Base-by-base conservation (phyloP, 1,284 basidiomycete species). In the Mycena sp. region DNA sequence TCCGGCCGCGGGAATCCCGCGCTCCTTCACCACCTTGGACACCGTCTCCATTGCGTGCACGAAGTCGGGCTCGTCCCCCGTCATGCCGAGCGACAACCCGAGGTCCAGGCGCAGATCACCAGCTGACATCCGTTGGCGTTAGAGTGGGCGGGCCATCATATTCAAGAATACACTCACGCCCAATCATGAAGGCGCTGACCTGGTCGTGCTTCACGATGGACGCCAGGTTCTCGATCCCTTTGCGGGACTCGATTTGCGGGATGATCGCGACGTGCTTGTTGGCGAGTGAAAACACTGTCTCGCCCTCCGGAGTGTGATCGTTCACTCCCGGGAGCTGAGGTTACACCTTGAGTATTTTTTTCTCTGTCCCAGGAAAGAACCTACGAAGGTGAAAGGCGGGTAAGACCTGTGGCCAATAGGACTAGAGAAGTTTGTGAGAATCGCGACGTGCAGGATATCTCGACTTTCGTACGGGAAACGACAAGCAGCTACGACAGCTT, bases 181-280 rank as follows among this genome's bases (percentile, higher is more conserved):
- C 56, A 41, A 50, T 32, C 56, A 58, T 49, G 41, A 58, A 58
- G 16, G 46, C 35, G 48, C 28, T 41, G 28, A 59, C 38, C 26
- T 51, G 26, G 1, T 49, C 46, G 21, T 43, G 4, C 16, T 17
- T 25, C 28, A 52, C 26, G 48, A 59, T 59, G 21, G 28, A 46
- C 11, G 25, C 57, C 4, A 59, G 46, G 37, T 59, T 59, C 19
- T 49, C 19, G 16, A 59, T 25, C 9, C 57, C 57, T 5, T 19
- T 10, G 16, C n/a, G 4, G n/a, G 46, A 41, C 37, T 59, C 57
- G 29, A 59, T 59, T 21, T 59, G 57, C 28, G 57, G 57, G n/a
- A 59, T 59, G 30, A 59, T 59, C 21, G 57, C 57, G 16, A 59
- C 38, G 14, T 59, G 57, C 26, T 44, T 51, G 17, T 59, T 59